Evolutionary conservation across 805 yeast genomes (phyloP).

Genomic region (Barnettozyma vustinii): DNA sequence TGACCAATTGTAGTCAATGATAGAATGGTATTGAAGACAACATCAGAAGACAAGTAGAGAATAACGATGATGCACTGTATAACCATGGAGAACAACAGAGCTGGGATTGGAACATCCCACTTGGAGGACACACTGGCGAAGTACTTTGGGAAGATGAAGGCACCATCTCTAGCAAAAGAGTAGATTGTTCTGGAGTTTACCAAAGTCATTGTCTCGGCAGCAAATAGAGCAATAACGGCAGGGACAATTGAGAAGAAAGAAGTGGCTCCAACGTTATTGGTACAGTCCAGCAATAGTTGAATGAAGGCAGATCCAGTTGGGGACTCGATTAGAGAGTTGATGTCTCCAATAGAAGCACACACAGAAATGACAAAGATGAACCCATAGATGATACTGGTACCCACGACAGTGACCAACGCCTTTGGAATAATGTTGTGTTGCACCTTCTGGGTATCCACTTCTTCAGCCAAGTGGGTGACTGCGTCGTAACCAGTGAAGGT

Average conservation of each 20-base stretch:
- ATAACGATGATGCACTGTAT: slow-evolving; percentile 26
- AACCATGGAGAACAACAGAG: slow-evolving; percentile 22
- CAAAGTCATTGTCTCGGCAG: slow-evolving; percentile 27
- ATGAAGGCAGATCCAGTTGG: slow-evolving; percentile 24
- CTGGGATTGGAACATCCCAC: slow-evolving; percentile 28
- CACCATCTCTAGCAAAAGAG: slow-evolving; percentile 32
- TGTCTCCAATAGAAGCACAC: slow-evolving; percentile 24
- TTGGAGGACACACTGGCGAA: slow-evolving; percentile 24
- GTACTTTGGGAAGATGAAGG: slow-evolving; percentile 28
- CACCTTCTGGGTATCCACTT: slow-evolving; percentile 22
- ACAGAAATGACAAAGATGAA: slow-evolving; percentile 29
- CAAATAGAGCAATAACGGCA: slow-evolving; percentile 21
- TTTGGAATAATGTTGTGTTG: slow-evolving; percentile 27
- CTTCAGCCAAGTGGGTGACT: slow-evolving; percentile 32
- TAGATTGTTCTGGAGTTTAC: slow-evolving; percentile 30
- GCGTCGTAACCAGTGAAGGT: slow-evolving; percentile 31
- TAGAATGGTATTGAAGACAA: slow-evolving; percentile 30
- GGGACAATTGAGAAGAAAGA: slow-evolving; percentile 23
- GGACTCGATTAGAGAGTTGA: slow-evolving; percentile 15
- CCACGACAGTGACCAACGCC: slow-evolving; percentile 29
- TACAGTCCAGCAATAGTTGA: slow-evolving; percentile 21
- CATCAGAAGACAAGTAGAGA: slow-evolving; percentile 27
- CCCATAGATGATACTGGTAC: slow-evolving; percentile 26
- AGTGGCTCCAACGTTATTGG: slow-evolving; percentile 27
- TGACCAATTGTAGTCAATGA: slow-evolving; percentile 29